Conservation (phyloP, 257 asterid species). For the Solanum ossicruentum region DNA sequence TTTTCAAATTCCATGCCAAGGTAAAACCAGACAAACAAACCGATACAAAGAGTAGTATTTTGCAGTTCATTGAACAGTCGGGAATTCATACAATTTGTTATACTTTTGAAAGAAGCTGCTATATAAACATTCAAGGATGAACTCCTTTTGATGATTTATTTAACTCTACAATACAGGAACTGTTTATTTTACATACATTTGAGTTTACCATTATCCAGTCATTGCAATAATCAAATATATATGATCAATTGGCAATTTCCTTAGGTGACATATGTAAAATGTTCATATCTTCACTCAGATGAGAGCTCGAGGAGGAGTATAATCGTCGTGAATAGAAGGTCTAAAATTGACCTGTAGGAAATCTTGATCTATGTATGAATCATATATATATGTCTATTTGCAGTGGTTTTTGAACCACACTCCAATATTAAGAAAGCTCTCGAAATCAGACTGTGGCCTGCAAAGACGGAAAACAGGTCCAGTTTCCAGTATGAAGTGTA, state of each 20-base stretch:
- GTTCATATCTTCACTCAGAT: background rate
- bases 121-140: background rate
- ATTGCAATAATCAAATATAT: background rate
- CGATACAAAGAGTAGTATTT: background rate
- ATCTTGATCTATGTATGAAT: background rate
- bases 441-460: slow-evolving; percentile 90
- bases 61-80: background rate
- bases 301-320: background rate
- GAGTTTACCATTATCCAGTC: background rate
- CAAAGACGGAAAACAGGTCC: slow-evolving; percentile 1
- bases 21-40: background rate
- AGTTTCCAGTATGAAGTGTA: background rate
- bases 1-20: too few species aligned
- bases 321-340: background rate
- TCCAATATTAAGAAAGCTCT: slow-evolving; percentile 77
- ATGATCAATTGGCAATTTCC: background rate
- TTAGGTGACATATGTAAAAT: background rate
- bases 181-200: background rate
- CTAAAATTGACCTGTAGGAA: background rate
- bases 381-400: slow-evolving; percentile 14
- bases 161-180: background rate
- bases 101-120: background rate
- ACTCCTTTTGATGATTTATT: background rate
- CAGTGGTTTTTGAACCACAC: slow-evolving; percentile 84
- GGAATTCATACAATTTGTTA: background rate